Base-by-base conservation (phyloP, 345 rosid species). In the Citrus maxima region DNA sequence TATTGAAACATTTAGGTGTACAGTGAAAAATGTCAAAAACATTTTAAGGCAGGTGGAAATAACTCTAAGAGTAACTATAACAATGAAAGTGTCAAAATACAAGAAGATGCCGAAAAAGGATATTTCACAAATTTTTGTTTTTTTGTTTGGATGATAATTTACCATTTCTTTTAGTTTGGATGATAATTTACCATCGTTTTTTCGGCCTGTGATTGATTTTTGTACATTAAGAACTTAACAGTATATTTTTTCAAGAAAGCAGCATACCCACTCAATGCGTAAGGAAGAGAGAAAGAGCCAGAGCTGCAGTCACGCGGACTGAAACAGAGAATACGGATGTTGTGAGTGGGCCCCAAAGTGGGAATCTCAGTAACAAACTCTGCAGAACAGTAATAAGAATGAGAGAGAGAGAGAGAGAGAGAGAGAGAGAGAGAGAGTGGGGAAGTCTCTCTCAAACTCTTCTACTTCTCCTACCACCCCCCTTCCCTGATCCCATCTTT, bases 271-370 rank as follows among this genome's bases (percentile, higher is more conserved):
- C 67, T 16, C 21, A 30, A 7, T 18, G 22, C 24, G 7, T 19
- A 19, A 21, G 32, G 18, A 28, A 46, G 62, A 49, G 70, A 3
- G 16, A 40, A 71, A 30, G 24, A 28, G 19, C 10, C 68, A 65
- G 34, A 63, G 34, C 68, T 65, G 40, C 12, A 65, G 42, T 65
- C 70, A 65, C 40, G 46, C 59, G 30, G 62, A 24, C 35, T 19
- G 70, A 2, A 34, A 56, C 30, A 58, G 79, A 35, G 79, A 68
- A 72, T 64, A 71, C 63, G 71, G 78, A 76, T 80, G 77, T 68
- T 81, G 35, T 22, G 27, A 63, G 88, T 83, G 91, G 89, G 87
- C 68, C 82, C 89, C 85, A 72, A 16, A 34, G 69, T 13, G 63
- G 76, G 76, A 78, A 74, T 74, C 73, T 70, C 66, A 32, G 78